Base-by-base conservation (phyloP, 805 yeast genomes). In the Novakomyces olei region DNA sequence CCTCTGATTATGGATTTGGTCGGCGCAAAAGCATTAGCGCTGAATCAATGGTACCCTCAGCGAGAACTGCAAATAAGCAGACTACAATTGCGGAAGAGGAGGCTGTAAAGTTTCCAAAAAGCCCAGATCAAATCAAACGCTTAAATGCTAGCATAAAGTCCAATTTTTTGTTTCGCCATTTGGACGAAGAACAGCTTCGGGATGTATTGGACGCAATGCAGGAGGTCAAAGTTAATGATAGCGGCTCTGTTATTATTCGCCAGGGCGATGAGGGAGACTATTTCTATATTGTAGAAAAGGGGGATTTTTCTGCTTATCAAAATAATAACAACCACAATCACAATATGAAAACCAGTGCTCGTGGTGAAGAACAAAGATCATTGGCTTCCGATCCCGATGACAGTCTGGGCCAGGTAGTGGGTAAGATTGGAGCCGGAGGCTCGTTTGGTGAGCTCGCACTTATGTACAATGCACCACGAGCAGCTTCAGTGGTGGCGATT, bases 381-480 rank as follows among this genome's bases (percentile, higher is more conserved):
- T n/a, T 25, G 8, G 19, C 20, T 22, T 26, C 14, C 15, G 27
- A 19, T 9, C 27, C 16, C 15, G 16, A 22, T 5, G 7, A 18
- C 6, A 20, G 27, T 14, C 23, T 19, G 6, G 75, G 69, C 33
- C 50, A 63, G 28, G 65, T 69, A 45, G 85, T 81, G 25, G 72
- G 67, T 48, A 60, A 75, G 1, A 65, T 78, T n/a, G 74, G 78
- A 6, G 70, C 79, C 26, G 95, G 96, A 5, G 69, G 92, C 4
- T 72, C 85, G 29, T 88, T 88, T 54, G 98, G 98, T 49, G 98
- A 88, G 54, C 65, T 88, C 47, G 98, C 98, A 3, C 64, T 88
- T 45, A 81, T 88, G 93, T 85, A 88, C 59, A 85, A 88, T 53
- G 72, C 94, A 14, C 95, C 95, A 39, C 72, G 98, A 55, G 96